A percentile compares a stretch with the other conserved stretches of the same genome.
Conservation (phyloP, 345 rosid genomes). For the Melastoma malabathricum region DNA sequence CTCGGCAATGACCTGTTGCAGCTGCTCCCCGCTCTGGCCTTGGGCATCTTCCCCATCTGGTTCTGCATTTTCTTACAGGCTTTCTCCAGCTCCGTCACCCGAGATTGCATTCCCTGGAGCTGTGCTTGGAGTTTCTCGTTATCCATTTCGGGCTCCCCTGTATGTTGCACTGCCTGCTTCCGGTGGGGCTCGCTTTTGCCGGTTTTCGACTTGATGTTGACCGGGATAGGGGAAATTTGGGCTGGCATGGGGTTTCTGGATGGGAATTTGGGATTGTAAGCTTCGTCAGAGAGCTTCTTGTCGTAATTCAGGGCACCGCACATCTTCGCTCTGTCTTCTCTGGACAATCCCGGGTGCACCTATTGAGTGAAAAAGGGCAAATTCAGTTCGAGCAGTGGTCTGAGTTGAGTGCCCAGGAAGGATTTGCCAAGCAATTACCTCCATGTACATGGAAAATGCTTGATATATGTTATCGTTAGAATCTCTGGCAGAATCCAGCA, state of each 20-base stretch:
- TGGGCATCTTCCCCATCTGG: slow-evolving; percentile 63
- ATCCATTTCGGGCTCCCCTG: slow-evolving; percentile 36
- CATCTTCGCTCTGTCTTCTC: slow-evolving; percentile 55
- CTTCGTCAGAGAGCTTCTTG: slow-evolving; percentile 54
- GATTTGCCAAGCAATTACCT: slow-evolving; percentile 23
- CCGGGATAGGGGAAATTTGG: slow-evolving; percentile 20
- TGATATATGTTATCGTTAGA: slow-evolving; percentile 50
- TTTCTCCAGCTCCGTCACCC: slow-evolving; percentile 76
- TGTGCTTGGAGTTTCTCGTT: slow-evolving; percentile 44
- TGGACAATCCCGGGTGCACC: slow-evolving; percentile 62
- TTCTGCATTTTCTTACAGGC: slow-evolving; percentile 69
- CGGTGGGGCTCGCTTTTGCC: slow-evolving; percentile 10
- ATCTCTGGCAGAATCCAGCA: slow-evolving; percentile 64
- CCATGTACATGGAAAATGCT: slow-evolving; percentile 64
- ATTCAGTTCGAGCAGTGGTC: too few relatives aligned
- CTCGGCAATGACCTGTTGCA: slow-evolving; percentile 58
- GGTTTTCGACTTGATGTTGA: slow-evolving; percentile 1
- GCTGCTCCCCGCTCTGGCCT: slow-evolving; percentile 33
- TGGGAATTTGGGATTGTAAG: slow-evolving; percentile 48
- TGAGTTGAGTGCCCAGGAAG: too few relatives aligned
- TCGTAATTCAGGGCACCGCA: slow-evolving; percentile 42
- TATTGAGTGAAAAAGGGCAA: slow-evolving; percentile 8
- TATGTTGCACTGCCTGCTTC: slow-evolving; percentile 26
- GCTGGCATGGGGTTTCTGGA: slow-evolving; percentile 29
- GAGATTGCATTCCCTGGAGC: slow-evolving; percentile 71